Evolutionary conservation across 441 rosid species (phyloP), one percentile per base, ranked within the genome.

Genomic region (Breynia disticha): DNA sequence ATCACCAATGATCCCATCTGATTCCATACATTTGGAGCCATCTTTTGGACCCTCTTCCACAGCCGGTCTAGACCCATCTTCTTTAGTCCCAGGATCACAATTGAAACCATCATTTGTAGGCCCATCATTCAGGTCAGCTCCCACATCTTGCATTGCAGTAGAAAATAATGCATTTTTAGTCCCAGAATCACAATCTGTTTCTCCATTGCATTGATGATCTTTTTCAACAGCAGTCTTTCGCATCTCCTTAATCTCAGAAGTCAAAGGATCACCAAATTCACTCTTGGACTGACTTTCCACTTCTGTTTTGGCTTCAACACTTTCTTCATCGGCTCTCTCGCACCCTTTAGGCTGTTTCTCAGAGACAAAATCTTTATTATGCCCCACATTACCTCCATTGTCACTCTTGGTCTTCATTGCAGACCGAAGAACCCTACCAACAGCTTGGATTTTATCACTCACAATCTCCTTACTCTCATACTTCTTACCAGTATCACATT

Each of bases 371-470:
- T 16, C 59, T 58, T 42, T 59, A 16, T 46, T 55, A 41, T 53
- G 55, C 18, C 16, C 50, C 62, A 44, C 59, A 14, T 42, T 56
- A 57, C 46, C 42, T 10, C 38, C 59, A 41, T 22, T 64, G 28
- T 11, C 54, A 60, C 50, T 58, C 17, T 44, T 66, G 61, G 47
- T 21, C 35, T 68, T 55, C 22, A 48, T 37, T 46, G 63, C 68
- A 65, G 69, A 51, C 52, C 85, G 74, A 37, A 89, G 74, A 60
- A 76, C 76, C 67, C 80, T 76, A 16, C 65, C 65, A 16, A 62
- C 52, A 45, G 66, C 60, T 55, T 52, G 69, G 46, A 62, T 41
- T 50, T 62, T 64, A 46, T 60, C 46, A 19, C 59, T 61, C 19
- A 46, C 16, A n/a, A 46, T 46, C 47, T 61, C 63, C 21, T 54